These are phyloP conservation scores for Neoascochyta sp. DNA, from an alignment of 2,329 filamentous ascomycete species.

Conservation along the genomic window DNA sequence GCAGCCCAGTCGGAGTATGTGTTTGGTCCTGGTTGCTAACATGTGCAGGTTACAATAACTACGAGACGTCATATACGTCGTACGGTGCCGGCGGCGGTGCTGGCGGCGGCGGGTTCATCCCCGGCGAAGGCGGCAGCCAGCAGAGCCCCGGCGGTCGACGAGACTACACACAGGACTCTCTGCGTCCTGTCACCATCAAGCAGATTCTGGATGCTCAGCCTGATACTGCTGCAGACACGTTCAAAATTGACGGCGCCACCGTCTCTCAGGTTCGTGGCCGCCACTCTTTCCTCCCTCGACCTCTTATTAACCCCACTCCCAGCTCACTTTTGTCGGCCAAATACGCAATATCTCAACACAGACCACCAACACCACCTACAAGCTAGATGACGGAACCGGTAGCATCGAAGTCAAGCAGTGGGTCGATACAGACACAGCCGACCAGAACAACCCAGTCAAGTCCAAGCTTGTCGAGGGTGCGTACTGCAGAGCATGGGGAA, in stretches of 20 bases:
- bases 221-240: slow-evolving; percentile 59
- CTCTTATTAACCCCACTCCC: slow-evolving; percentile 22
- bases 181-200: slow-evolving; percentile 93
- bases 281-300: neutral
- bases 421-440: slow-evolving; percentile 60
- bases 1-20: slow-evolving; percentile 18
- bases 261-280: slow-evolving; percentile 54
- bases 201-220: slow-evolving; percentile 76
- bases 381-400: slow-evolving; percentile 91
- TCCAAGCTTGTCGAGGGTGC: slow-evolving; percentile 64
- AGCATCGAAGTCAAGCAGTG: slow-evolving; percentile 87
- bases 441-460: slow-evolving; percentile 45
- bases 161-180: slow-evolving; percentile 72
- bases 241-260: slow-evolving; percentile 75
- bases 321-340: slow-evolving; percentile 85
- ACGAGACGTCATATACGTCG: slow-evolving; percentile 53
- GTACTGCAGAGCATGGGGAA: slow-evolving; percentile 83
- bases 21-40: slow-evolving; percentile 15
- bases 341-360: slow-evolving; percentile 83
- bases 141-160: slow-evolving; percentile 41
- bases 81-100: slow-evolving; percentile 54
- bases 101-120: slow-evolving; percentile 60
- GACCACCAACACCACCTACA: slow-evolving; percentile 87
- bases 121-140: slow-evolving; percentile 46
- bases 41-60: slow-evolving; percentile 31